Evolutionary conservation across 2,329 filamentous ascomycete genomes (phyloP).

Genomic region (Cucurbitaria berberidis): DNA sequence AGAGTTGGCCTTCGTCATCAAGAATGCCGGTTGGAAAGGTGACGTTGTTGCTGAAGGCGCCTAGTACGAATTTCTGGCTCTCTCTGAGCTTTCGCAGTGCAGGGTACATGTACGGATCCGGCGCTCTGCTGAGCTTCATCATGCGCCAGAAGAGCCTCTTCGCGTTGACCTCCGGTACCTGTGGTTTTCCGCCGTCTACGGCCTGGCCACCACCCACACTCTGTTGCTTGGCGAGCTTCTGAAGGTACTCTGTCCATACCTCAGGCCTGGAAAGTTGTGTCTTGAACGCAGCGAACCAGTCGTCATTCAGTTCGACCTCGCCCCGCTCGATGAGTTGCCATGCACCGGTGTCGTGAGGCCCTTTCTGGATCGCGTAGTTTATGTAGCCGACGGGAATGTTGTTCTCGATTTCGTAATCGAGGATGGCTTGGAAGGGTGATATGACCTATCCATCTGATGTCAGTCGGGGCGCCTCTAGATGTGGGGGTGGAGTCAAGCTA

Average conservation of each 20-base stretch:
- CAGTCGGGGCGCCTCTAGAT: background rate
- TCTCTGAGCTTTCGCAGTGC: conserved; percentile 73
- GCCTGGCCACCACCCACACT: conserved; percentile 39
- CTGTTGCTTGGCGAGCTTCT: conserved; percentile 30
- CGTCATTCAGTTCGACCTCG: conserved; percentile 73
- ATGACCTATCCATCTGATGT: conserved; percentile 66
- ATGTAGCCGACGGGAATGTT: conserved; percentile 87
- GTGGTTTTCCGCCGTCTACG: conserved; percentile 52
- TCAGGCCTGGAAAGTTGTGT: conserved; percentile 70
- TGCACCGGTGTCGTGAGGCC: conserved; percentile 72
- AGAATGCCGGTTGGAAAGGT: conserved; percentile 79
- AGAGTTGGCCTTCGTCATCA: conserved; percentile 60
- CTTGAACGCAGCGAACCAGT: conserved; percentile 79
- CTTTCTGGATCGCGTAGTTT: conserved; percentile 84
- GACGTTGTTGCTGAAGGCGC: conserved; percentile 87
- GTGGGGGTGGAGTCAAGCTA: background rate
- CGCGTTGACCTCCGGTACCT: conserved; percentile 75
- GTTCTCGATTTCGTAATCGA: conserved; percentile 81
- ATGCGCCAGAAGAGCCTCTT: conserved; percentile 87
- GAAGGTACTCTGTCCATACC: conserved; percentile 70
- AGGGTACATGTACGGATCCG: conserved; percentile 89
- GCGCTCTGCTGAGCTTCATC: conserved; percentile 75
- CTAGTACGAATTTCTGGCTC: conserved; percentile 57
- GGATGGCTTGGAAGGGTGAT: conserved; percentile 90
- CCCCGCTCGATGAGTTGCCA: conserved; percentile 92